Base-by-base conservation (phyloP, 2,329 filamentous ascomycete genomes). In the Colletotrichum kahawae region DNA sequence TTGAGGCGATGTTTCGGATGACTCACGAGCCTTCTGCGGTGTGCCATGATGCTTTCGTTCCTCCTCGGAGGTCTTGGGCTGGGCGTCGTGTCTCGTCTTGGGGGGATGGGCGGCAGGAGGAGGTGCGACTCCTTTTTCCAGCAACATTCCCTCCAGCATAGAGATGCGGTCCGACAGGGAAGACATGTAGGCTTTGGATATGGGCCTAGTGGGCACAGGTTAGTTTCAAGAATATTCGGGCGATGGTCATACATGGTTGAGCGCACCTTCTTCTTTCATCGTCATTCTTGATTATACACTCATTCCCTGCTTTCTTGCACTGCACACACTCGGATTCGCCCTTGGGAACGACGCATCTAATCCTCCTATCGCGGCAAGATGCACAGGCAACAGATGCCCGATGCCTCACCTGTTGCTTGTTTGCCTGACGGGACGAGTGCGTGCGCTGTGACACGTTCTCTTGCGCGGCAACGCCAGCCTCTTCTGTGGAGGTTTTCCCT, bases 151-250 rank as follows among this genome's bases (percentile, higher is more conserved):
- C 81, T 91, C 89, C 1, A 91, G 83, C 75, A 91, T 77, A 9
- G 85, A 82, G 57, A 91, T 89, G 6, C 89, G 85, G 29, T 89
- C 88, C n/a, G 88, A 89, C 13, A 91, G 82, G 2, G 88, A 90
- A 54, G 87, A 88, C 86, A 90, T 90, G 80, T 91, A 91, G 68
- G 89, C 89, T 79, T 90, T 88, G 24, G 89, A 91, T 38, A 91
- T 90, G 9, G 89, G 89, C 48, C 89, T 90, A 51, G 5, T 9
- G 5, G 16, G 18, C 14, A 8, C 4, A 13, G 14, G 36, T 69
- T 29, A 69, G 67, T 12, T 29, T 21, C 54, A 38, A 29, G 21
- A 24, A 43, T 36, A 63, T 24, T 63, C 7, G 16, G 34, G 7
- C 33, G 9, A 5, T 21, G 21, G 18, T 38, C 27, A n/a, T 14